A percentile compares a stretch with the other conserved stretches of the same genome.
Conservation (phyloP, 345 rosid species). For the Brassica incana region DNA sequence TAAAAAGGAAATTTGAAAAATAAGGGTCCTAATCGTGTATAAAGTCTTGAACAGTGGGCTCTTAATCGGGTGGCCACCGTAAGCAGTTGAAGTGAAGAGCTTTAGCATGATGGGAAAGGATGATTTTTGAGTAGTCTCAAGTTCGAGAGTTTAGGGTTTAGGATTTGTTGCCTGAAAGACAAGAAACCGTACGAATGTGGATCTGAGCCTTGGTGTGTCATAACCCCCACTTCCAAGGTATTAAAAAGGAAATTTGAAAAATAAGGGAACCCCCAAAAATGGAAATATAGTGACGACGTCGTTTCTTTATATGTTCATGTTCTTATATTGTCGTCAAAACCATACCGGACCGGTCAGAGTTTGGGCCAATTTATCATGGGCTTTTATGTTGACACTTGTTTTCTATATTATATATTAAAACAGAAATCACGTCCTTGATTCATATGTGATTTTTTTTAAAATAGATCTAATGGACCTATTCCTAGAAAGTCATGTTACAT, state of each 20-base stretch:
- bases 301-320: neutral
- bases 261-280: neutral
- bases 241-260: neutral
- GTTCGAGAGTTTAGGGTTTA: conserved; percentile 8
- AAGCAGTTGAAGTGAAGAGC: conserved; percentile 45
- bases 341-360: neutral
- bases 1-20: neutral
- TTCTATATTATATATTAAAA: no score
- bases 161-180: conserved; percentile 15
- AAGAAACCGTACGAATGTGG: conserved; percentile 29
- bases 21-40: no score
- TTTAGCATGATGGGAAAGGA: conserved; percentile 48
- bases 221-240: conserved; percentile 31
- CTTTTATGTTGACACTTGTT: neutral
- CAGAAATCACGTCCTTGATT: no score
- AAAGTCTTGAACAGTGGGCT: conserved; percentile 34
- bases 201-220: conserved; percentile 12
- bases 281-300: neutral
- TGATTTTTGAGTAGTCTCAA: neutral
- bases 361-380: conserved; percentile 19
- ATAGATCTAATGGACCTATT: no score
- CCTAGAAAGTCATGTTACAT: no score
- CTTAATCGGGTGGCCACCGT: conserved; percentile 25
- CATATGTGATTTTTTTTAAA: no score
- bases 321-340: neutral